Evolutionary conservation across 371 early-diverging fungal species (phyloP).

Genomic region (Mortierella sp.): DNA sequence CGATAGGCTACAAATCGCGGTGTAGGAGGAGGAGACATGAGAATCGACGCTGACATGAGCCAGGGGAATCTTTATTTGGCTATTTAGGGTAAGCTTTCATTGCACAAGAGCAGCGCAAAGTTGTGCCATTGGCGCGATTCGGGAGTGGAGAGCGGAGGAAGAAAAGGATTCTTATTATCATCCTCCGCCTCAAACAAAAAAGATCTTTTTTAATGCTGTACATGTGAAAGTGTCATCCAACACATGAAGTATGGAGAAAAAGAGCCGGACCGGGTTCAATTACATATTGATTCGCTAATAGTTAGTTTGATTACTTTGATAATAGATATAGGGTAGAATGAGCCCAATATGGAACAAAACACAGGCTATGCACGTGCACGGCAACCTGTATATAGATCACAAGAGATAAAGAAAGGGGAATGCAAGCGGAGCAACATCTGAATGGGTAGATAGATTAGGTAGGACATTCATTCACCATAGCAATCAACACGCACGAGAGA

Average conservation of each 20-base stretch:
- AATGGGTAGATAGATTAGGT: too few species aligned
- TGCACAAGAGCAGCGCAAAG: not conserved
- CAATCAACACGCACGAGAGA: too few species aligned
- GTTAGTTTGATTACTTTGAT: too few species aligned
- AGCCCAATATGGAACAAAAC: too few species aligned
- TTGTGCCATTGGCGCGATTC: constrained; percentile 3
- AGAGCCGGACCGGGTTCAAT: constrained; percentile 17
- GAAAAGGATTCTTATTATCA: not conserved
- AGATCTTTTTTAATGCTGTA: not conserved
- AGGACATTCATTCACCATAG: too few species aligned
- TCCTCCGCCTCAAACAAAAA: not conserved
- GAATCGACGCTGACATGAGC: not conserved
- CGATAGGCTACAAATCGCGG: constrained; percentile 10
- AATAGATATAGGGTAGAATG: too few species aligned
- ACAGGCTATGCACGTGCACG: constrained; percentile 18
- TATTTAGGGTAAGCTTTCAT: not conserved
- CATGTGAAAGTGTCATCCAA: constrained; percentile 1
- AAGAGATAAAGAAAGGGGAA: too few species aligned
- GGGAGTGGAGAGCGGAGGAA: not conserved
- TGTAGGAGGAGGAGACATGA: not conserved
- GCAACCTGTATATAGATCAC: not conserved
- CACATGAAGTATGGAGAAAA: not conserved
- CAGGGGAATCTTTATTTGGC: constrained; percentile 3
- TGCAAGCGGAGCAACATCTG: too few species aligned
- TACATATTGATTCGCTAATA: not conserved